Base-by-base conservation (phyloP, 345 rosid genomes). In the Hibiscus trionum region DNA sequence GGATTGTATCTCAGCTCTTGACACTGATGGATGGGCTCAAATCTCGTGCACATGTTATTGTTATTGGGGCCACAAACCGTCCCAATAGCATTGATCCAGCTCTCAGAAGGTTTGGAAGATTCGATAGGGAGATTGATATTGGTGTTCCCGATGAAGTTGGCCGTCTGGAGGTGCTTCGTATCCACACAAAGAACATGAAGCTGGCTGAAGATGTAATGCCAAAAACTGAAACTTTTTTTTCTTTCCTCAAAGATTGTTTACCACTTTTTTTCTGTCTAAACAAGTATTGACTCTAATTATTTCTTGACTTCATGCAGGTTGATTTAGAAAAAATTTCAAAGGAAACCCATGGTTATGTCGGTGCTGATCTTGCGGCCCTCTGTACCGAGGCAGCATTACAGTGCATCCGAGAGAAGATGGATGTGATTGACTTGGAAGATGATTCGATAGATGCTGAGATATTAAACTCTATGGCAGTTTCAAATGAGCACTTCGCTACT, bases 331-430 rank as follows among this genome's bases (percentile, higher is more conserved):
- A 85, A 80, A 94, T 91, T 68, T 73, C 95, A 11, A 90, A 91
- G 82, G 88, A 91, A 72, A 91, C 97, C 2, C 98, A 94, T 76
- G 98, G 98, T 44, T 94, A 90, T 83, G 98, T 94, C 77, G 98
- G 97, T 75, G 96, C 97, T 77, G 98, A 94, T 77, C 90, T 94
- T 59, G 98, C 96, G 19, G 98, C 98, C 37, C 84, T 94, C 3
- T 94, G 98, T 75, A 91, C 98, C 11, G 98, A 94, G 82, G 93
- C 97, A 78, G 98, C 97, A 21, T 94, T 94, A 77, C 98, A 94
- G 75, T 94, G 98, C 86, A 94, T 94, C 69, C 81, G 98, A 72
- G 98, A 94, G 82, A 94, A 91, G 84, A 94, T 94, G 96, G 97
- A 91, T 73, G 97, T 91, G 66, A 94, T 91, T 77, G 98, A 91